These are phyloP conservation scores for Xylaria multiplex DNA, from an alignment of 2,329 filamentous ascomycete genomes.

Conservation along the genomic window DNA sequence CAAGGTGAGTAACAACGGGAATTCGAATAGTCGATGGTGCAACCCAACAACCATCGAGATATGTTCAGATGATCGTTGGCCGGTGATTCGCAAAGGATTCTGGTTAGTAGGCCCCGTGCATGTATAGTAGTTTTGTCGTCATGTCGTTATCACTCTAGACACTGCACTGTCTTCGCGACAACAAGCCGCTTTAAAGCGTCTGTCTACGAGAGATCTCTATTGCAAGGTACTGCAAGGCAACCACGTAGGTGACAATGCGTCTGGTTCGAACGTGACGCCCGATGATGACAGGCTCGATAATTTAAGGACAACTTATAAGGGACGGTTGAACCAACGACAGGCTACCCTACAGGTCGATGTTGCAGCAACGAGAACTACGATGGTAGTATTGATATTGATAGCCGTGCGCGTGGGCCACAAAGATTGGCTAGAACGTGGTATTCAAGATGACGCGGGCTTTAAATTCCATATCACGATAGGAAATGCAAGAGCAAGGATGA, in stretches of 20 bases:
- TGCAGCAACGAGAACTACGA: conserved; percentile 30
- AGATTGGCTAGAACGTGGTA: conserved; percentile 19
- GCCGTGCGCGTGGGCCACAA: conserved; percentile 8
- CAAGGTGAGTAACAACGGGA: conserved; percentile 23
- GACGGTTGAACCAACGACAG: conserved; percentile 32
- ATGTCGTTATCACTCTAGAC: conserved; percentile 3
- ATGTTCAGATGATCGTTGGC: conserved; percentile 9
- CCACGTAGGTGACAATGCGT: conserved; percentile 21
- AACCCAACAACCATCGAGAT: conserved; percentile 12
- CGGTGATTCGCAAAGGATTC: conserved; percentile 6
- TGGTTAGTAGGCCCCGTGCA: conserved; percentile 15
- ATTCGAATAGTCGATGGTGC: conserved; percentile 19
- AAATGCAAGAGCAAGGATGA: conserved; percentile 2
- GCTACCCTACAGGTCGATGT: conserved; percentile 41
- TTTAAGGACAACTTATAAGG: conserved; percentile 29
- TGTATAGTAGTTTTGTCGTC: conserved; percentile 7
- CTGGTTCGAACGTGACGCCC: conserved; percentile 35
- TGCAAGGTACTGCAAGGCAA: conserved; percentile 37
- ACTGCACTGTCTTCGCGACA: conserved; percentile 12
- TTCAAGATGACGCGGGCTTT: conserved; percentile 11
- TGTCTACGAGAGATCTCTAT: conserved; percentile 41
- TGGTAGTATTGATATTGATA: conserved; percentile 1
- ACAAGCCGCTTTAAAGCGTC: conserved; percentile 29
- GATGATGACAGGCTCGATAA: conserved; percentile 31
- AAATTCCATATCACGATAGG: conserved; percentile 22